These are phyloP conservation scores for Triticum dicoccoides DNA, from an alignment of 176 grass and related monocot genomes.

Conservation along the genomic window DNA sequence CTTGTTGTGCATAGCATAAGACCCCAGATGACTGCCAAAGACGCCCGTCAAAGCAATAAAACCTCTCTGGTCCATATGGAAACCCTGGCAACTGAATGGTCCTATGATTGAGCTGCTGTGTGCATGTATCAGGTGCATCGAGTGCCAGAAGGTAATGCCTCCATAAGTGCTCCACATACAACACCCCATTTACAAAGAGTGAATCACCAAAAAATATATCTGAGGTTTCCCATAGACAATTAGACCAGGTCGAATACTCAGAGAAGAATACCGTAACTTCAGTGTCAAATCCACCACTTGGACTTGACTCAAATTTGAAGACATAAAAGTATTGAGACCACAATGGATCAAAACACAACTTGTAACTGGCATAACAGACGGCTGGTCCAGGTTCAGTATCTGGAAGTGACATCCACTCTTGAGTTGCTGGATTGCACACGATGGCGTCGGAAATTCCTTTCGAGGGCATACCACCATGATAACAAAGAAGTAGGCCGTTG, in stretches of 20 bases:
- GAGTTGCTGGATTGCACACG: constrained; percentile 32
- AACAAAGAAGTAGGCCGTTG: constrained; percentile 35
- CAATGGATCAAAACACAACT: constrained; percentile 32
- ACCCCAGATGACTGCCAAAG: constrained; percentile 5
- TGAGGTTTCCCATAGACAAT: not conserved
- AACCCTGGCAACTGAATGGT: constrained; percentile 2
- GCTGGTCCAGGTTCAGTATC: not conserved
- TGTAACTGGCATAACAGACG: not conserved
- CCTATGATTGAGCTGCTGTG: not conserved
- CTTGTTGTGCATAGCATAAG: constrained; percentile 3
- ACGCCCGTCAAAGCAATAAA: not conserved
- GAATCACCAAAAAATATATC: too few species aligned
- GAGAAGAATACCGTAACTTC: not conserved
- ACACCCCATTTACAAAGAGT: not conserved
- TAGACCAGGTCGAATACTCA: not conserved
- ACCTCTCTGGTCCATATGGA: not conserved
- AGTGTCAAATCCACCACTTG: not conserved
- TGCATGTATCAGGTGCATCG: not conserved
- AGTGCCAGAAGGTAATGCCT: not conserved
- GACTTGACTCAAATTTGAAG: not conserved
- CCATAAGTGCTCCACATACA: not conserved
- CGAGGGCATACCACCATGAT: not conserved
- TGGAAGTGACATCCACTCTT: constrained; percentile 1
- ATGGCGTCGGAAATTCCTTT: not conserved
- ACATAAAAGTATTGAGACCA: constrained; percentile 27